phyloP scores from a whole-genome alignment of 2,329 filamentous ascomycete species.

The Fusarium pseudograminearum region DNA sequence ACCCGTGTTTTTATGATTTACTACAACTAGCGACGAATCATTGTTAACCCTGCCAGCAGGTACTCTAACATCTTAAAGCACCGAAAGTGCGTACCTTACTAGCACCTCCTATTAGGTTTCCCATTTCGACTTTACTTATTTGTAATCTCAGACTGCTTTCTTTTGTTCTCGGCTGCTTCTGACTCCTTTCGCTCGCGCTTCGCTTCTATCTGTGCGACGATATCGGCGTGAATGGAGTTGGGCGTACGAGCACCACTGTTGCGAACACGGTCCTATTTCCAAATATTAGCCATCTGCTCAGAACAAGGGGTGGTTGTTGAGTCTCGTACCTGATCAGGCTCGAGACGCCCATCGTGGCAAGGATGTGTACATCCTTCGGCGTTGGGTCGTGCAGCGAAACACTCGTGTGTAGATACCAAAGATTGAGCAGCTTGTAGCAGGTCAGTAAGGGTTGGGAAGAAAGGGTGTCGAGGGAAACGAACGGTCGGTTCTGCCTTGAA shows the following conservation, averaged over 20 bases:
- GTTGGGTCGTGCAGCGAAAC: conserved; percentile 40
- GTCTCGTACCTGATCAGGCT: conserved; percentile 24
- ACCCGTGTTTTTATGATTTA: too few species aligned
- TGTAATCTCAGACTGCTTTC: not conserved
- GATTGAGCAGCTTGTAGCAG: conserved; percentile 32
- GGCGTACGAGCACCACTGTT: conserved; percentile 46
- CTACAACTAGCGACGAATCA: not conserved
- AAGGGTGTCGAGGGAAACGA: not conserved
- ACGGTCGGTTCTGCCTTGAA: conserved; percentile 30
- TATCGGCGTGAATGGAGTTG: conserved; percentile 45
- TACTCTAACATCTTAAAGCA: not conserved
- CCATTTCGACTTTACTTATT: not conserved
- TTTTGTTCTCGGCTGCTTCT: not conserved
- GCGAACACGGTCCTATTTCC: conserved; percentile 40
- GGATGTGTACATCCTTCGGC: not conserved
- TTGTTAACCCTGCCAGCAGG: not conserved
- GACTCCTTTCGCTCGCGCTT: conserved; percentile 20
- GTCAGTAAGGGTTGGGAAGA: not conserved
- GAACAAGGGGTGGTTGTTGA: rapidly evolving
- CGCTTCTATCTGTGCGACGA: conserved; percentile 41
- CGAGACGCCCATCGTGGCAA: conserved; percentile 15
- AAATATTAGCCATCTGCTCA: not conserved
- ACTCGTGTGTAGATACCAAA: conserved; percentile 45
- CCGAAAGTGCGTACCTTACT: not conserved
- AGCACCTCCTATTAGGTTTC: not conserved